Base-by-base conservation (phyloP, 2,329 filamentous ascomycete genomes). In the Cladophialophora chaetospira region DNA sequence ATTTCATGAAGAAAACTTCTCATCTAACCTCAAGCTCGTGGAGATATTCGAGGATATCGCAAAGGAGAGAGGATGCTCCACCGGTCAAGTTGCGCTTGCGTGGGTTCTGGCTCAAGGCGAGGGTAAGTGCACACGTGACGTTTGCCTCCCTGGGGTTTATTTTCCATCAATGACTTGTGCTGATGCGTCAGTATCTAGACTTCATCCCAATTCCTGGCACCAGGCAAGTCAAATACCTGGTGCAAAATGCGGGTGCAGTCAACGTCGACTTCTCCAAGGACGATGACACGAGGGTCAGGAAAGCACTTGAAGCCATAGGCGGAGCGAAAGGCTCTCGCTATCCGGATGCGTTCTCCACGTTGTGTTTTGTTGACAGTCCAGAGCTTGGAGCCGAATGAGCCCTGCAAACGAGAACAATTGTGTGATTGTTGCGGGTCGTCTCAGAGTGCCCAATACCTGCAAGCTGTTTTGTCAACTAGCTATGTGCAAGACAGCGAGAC, bases 51-150 rank as follows among this genome's bases (percentile, higher is more conserved):
- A 67, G 0, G 72, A 62, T 10, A 65, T 86, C 3, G 83, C 82
- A 0, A 70, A 73, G 45, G 73, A 72, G 65, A 87, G 86, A 70
- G 76, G 73, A 2, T 75, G 74, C 25, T 84, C 83, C 0, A 63
- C 81, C 0, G 75, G 75, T 2, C 80, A 89, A 67, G 66, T 88
- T 53, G 79, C 82, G 1, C 71, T 88, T 29, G 84, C 85, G 0
- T 88, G 85, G 85, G 62, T 88, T 48, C 65, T 85, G 61, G 78
- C 78, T 8, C 84, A 88, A 65, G 82, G 82, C 0, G 75, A 80
- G 2, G 57, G 33, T 56, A 28, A 55, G 31, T 43, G 21, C 11
- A 40, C 21, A 2, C 2, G n/a, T 8, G 10, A 26, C 40, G 3
- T 13, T 17, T 28, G 4, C 2, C 4, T 11, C 15, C 9, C 28